A percentile compares a stretch with the other conserved stretches of the same genome.
These are phyloP conservation scores for Aspergillus taichungensis DNA, from an alignment of 495 filamentous ascomycete genomes.

Conservation along the genomic window DNA sequence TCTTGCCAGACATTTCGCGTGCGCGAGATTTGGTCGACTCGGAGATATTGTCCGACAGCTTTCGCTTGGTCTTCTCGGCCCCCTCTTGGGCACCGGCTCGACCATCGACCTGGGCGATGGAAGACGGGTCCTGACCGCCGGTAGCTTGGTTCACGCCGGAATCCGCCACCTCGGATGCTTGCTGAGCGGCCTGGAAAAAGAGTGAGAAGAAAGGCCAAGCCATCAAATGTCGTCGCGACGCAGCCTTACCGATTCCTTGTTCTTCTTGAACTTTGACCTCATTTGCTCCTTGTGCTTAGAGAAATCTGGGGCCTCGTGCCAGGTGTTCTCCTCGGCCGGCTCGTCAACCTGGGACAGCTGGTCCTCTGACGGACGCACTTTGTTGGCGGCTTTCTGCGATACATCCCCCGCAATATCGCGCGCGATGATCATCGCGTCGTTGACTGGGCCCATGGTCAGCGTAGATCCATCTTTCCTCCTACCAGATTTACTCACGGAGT, in stretches of 20 bases:
- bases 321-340: conserved; percentile 80
- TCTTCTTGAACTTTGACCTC: conserved; percentile 57
- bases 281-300: conserved; percentile 52
- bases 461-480: background rate
- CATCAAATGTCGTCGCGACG: background rate
- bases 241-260: conserved; percentile 45
- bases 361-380: conserved; percentile 71
- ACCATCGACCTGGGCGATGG: conserved; percentile 44
- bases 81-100: conserved; percentile 40
- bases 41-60: conserved; percentile 40
- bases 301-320: conserved; percentile 83
- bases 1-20: conserved; percentile 32
- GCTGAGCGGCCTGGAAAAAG: conserved; percentile 7
- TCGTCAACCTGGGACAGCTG: conserved; percentile 67
- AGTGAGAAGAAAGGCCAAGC: conserved; percentile 4
- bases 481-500: conserved; percentile 53
- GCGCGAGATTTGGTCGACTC: conserved; percentile 22
- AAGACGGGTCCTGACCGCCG: conserved; percentile 37
- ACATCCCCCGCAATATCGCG: conserved; percentile 89
- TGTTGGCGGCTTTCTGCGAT: conserved; percentile 69
- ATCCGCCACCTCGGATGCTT: conserved; percentile 45
- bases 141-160: conserved; percentile 44
- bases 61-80: conserved; percentile 39
- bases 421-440: conserved; percentile 71
- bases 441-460: conserved; percentile 50